Percentiles rank a stretch among this genome's conserved stretches.
phyloP scores from a whole-genome alignment of 2,329 filamentous ascomycete species.

The Pyricularia sp. region DNA sequence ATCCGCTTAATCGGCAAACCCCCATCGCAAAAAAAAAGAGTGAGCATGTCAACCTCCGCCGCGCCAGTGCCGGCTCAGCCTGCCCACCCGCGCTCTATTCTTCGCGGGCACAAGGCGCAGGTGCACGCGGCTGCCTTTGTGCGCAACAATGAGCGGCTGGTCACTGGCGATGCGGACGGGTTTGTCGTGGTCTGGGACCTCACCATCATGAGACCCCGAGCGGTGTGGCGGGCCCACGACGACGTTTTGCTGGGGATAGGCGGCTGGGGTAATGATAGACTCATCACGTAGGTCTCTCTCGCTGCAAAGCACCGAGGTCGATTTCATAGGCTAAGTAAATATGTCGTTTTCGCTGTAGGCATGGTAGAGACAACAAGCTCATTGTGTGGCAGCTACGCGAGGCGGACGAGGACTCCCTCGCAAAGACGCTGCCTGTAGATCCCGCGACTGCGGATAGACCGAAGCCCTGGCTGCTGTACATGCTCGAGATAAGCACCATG shows the following conservation, averaged over 20 bases:
- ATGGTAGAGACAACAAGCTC: slow-evolving; percentile 82
- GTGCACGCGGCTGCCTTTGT: slow-evolving; percentile 72
- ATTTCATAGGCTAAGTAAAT: neutral
- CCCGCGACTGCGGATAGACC: slow-evolving; percentile 34
- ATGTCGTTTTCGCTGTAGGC: slow-evolving; percentile 55
- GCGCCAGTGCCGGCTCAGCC: neutral
- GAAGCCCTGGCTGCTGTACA: slow-evolving; percentile 77
- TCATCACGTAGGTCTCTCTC: slow-evolving; percentile 67
- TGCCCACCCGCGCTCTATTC: slow-evolving; percentile 49
- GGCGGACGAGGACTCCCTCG: slow-evolving; percentile 54
- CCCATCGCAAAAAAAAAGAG: too few species aligned
- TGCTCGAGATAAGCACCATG: slow-evolving; percentile 79
- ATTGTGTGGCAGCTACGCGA: slow-evolving; percentile 69
- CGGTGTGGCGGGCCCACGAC: slow-evolving; percentile 80
- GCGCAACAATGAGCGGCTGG: slow-evolving; percentile 62
- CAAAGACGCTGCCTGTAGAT: slow-evolving; percentile 64
- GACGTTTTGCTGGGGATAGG: slow-evolving; percentile 66
- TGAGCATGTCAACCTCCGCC: neutral
- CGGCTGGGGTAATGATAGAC: slow-evolving; percentile 59
- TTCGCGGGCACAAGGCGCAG: slow-evolving; percentile 76
- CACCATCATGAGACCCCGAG: slow-evolving; percentile 67
- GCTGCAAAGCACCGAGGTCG: slow-evolving; percentile 2
- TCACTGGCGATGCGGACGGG: slow-evolving; percentile 84
- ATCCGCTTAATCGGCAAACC: neutral
- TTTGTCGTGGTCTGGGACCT: slow-evolving; percentile 84